These are phyloP conservation scores for Ganoderma resinaceum DNA, from an alignment of 1,284 basidiomycete species.

Conservation along the genomic window DNA sequence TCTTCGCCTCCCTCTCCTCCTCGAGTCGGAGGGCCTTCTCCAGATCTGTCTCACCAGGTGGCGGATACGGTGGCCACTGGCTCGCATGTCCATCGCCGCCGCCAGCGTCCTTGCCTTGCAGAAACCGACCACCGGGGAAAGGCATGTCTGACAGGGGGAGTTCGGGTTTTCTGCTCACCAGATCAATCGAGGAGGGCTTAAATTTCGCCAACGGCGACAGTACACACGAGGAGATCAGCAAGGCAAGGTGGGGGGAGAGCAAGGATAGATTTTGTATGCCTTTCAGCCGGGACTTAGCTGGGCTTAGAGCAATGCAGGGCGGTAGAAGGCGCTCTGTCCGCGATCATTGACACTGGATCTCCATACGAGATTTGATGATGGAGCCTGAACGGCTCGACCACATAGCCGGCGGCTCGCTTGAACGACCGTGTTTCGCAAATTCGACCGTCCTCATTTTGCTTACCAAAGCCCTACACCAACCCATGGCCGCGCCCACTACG, in stretches of 20 bases:
- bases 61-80: constrained; percentile 37
- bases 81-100: not conserved
- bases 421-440: not conserved
- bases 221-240: not conserved
- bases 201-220: not conserved
- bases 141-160: not conserved
- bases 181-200: not conserved
- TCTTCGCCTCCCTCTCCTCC: constrained; percentile 58
- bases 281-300: not conserved
- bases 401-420: not conserved
- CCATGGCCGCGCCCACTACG: not conserved
- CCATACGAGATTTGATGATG: constrained; percentile 15
- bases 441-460: constrained; percentile 2
- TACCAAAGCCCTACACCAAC: not conserved
- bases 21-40: constrained; percentile 45
- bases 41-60: constrained; percentile 34
- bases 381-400: not conserved
- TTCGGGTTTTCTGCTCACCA: not conserved
- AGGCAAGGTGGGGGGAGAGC: not conserved
- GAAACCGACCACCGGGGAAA: not conserved
- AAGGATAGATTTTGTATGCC: not conserved
- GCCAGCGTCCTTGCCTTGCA: constrained; percentile 12
- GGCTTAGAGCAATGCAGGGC: not conserved
- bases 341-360: constrained; percentile 16
- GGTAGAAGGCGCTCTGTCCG: not conserved